Conservation (phyloP, 2,329 filamentous ascomycete species). For the Claviceps pusilla region DNA sequence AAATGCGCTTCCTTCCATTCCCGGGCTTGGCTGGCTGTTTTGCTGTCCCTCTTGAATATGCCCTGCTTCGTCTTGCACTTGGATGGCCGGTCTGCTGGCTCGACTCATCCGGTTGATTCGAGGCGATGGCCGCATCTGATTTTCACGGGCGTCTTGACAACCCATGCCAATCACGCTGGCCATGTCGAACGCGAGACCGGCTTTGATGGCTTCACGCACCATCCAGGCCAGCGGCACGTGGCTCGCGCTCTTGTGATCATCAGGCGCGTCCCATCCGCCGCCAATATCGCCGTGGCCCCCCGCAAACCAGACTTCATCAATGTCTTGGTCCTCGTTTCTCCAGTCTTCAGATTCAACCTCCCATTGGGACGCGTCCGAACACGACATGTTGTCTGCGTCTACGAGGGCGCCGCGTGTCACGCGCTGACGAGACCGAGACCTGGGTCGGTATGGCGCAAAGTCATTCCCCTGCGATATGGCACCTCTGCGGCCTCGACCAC, state of each 20-base stretch:
- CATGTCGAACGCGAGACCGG: constrained; percentile 56
- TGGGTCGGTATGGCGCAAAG: constrained; percentile 27
- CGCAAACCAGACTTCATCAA: constrained; percentile 68
- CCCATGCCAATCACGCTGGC: constrained; percentile 52
- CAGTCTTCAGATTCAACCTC: constrained; percentile 22
- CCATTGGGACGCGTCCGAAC: constrained; percentile 16
- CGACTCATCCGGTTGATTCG: constrained; percentile 1
- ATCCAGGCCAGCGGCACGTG: constrained; percentile 59
- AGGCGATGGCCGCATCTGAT: constrained; percentile 2
- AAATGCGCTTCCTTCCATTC: constrained; percentile 11
- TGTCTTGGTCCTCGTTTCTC: constrained; percentile 47
- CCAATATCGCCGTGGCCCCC: constrained; percentile 69
- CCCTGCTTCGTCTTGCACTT: constrained; percentile 8
- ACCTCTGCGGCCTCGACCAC: constrained; percentile 7
- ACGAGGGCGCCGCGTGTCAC: constrained; percentile 2
- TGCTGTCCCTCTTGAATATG: constrained; percentile 8
- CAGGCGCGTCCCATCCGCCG: constrained; percentile 53
- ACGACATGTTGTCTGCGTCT: constrained; percentile 16
- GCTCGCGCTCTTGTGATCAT: constrained; percentile 45
- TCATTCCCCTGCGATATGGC: constrained; percentile 1
- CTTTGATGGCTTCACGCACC: constrained; percentile 42
- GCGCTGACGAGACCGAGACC: constrained; percentile 23
- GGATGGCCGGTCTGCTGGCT: constrained; percentile 12
- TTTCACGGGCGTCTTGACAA: constrained; percentile 24
- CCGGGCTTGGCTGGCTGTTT: constrained; percentile 9